Conservation (phyloP, 73 alveolate species). For the Paramecium bursaria region DNA sequence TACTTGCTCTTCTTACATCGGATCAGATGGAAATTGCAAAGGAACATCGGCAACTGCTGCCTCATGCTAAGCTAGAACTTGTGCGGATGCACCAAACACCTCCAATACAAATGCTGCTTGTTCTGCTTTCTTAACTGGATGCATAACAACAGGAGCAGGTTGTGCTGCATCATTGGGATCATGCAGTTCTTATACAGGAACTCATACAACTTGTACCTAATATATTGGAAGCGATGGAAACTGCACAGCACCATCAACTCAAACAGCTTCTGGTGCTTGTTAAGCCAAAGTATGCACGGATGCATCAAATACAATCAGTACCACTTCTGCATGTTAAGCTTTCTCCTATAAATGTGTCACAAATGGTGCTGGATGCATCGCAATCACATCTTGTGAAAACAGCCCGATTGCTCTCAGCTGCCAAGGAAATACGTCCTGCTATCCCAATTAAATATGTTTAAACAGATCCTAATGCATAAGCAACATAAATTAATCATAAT, state of each 20-base stretch:
- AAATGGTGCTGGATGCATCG: conserved; percentile 9
- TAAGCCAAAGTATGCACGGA: conserved; percentile 15
- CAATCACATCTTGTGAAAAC: too few species aligned
- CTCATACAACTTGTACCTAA: not conserved
- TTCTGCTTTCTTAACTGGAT: not conserved
- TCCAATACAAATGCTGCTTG: not conserved
- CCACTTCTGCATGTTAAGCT: too few species aligned
- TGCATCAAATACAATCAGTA: too few species aligned
- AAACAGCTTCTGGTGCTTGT: too few species aligned
- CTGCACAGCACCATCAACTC: too few species aligned
- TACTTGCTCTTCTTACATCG: not conserved
- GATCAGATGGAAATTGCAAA: conserved; percentile 50
- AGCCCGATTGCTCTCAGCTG: too few species aligned
- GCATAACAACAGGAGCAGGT: conserved; percentile 20
- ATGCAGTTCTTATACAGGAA: not conserved
- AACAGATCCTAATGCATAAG: too few species aligned
- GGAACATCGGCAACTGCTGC: not conserved
- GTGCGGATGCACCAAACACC: conserved; percentile 44
- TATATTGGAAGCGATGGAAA: conserved; percentile 4
- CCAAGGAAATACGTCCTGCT: too few species aligned
- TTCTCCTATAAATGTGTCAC: conserved; percentile 59
- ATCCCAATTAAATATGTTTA: too few species aligned
- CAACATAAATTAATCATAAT: too few species aligned
- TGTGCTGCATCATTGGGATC: not conserved
- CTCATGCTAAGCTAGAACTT: conserved; percentile 16